phyloP scores from a whole-genome alignment of 2,329 filamentous ascomycete genomes.

The Zelopaecilomyces penicillatus region DNA sequence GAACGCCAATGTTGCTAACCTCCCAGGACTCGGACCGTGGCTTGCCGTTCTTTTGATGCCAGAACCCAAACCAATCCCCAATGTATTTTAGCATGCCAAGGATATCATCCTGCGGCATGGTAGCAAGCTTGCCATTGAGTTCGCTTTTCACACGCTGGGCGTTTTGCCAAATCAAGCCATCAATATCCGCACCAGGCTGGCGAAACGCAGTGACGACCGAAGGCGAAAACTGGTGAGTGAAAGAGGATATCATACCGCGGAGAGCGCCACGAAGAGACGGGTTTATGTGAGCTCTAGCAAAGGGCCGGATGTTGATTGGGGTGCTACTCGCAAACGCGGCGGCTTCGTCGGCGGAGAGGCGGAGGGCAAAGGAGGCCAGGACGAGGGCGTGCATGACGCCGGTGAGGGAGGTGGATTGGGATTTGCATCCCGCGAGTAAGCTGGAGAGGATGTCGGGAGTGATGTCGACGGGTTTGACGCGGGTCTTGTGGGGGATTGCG shows the following conservation, averaged over 20 bases:
- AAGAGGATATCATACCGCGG: slow-evolving; percentile 31
- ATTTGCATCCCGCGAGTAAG: slow-evolving; percentile 32
- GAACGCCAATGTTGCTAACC: slow-evolving; percentile 43
- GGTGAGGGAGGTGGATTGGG: slow-evolving; percentile 37
- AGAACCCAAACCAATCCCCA: slow-evolving; percentile 34
- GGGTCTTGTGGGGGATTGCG: slow-evolving; percentile 26
- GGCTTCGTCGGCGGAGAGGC: slow-evolving; percentile 24
- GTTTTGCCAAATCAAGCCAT: slow-evolving; percentile 33
- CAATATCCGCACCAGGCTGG: slow-evolving; percentile 10
- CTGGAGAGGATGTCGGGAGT: slow-evolving; percentile 16
- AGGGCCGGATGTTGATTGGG: slow-evolving; percentile 37
- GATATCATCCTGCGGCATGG: slow-evolving; percentile 34
- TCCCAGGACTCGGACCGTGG: slow-evolving; percentile 38
- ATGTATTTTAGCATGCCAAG: slow-evolving; percentile 34
- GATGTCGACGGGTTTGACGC: slow-evolving; percentile 30
- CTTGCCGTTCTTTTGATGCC: slow-evolving; percentile 33
- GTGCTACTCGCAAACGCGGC: slow-evolving; percentile 30
- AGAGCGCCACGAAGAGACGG: slow-evolving; percentile 25
- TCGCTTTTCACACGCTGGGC: slow-evolving; percentile 27
- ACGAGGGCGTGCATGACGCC: slow-evolving; percentile 39
- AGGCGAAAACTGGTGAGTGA: slow-evolving; percentile 22
- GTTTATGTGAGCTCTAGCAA: slow-evolving; percentile 18
- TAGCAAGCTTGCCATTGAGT: slow-evolving; percentile 24
- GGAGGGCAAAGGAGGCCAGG: slow-evolving; percentile 30
- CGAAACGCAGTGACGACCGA: slow-evolving; percentile 18